phyloP scores from a whole-genome alignment of 2,329 filamentous ascomycete species.

The Exophiala mesophila region DNA sequence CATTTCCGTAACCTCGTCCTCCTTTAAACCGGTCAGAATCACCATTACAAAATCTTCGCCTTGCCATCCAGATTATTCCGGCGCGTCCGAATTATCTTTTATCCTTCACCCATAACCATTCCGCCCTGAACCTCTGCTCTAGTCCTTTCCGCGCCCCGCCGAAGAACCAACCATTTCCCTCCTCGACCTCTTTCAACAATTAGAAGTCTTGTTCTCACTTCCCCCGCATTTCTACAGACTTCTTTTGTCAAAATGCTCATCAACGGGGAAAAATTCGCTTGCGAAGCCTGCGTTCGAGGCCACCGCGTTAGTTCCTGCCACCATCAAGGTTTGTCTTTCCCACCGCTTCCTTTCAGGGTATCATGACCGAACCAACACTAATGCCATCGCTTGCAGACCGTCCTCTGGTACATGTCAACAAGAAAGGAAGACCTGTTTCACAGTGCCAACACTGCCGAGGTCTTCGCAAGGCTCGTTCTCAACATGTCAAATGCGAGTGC shows the following conservation, averaged over 20 bases:
- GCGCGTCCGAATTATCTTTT: too few relatives aligned
- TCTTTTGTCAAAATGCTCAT: constrained; percentile 59
- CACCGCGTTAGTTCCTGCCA: constrained; percentile 99
- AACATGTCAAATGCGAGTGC: constrained; percentile 95
- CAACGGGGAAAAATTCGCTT: constrained; percentile 96
- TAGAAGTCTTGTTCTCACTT: too few relatives aligned
- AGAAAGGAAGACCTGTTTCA: constrained; percentile 93
- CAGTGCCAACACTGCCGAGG: constrained; percentile 96
- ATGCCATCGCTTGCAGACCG: constrained; percentile 58
- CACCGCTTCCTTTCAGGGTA: constrained; percentile 6
- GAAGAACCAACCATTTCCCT: background rate
- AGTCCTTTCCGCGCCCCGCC: too few relatives aligned
- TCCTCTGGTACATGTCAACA: constrained; percentile 88
- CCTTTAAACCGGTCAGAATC: too few relatives aligned
- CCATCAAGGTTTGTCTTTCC: constrained; percentile 71
- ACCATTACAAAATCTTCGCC: too few relatives aligned
- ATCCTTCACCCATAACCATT: background rate
- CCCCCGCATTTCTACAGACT: too few relatives aligned
- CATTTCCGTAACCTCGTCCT: too few relatives aligned
- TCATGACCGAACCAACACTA: constrained; percentile 8
- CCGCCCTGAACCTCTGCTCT: background rate
- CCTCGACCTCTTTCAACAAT: background rate
- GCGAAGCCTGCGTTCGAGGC: constrained; percentile 95
- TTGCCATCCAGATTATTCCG: too few relatives aligned
- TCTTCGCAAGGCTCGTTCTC: constrained; percentile 90